A percentile compares a stretch with the other conserved stretches of the same genome.
Evolutionary conservation across 805 yeast genomes (phyloP).

Genomic region (Nakazawaea holstii): DNA sequence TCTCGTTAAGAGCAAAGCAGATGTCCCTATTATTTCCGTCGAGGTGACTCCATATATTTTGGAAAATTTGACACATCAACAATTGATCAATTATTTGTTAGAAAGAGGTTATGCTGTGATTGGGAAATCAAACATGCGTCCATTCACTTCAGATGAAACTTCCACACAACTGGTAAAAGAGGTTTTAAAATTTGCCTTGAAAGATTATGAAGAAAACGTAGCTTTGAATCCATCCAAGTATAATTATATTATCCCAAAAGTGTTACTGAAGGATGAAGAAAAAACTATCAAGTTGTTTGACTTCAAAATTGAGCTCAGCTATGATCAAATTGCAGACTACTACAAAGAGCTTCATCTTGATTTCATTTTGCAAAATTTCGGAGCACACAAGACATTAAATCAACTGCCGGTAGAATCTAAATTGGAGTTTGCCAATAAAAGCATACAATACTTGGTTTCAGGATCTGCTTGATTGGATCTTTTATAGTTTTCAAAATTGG

Average conservation of each 20-base stretch:
- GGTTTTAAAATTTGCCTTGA: not conserved
- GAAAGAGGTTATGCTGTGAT: slow-evolving; percentile 1
- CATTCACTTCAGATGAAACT: not conserved
- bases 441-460: not conserved
- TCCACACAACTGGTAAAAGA: not conserved
- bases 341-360: not conserved
- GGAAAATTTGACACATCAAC: slow-evolving; percentile 6
- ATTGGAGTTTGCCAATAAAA: not conserved
- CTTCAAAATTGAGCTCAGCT: not conserved
- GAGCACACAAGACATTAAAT: not conserved
- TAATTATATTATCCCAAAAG: not conserved
- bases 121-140: not conserved
- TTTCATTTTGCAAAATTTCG: not conserved
- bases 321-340: not conserved
- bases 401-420: not conserved
- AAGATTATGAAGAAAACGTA: not conserved
- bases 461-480: not conserved
- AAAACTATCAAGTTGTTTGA: not conserved
- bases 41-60: slow-evolving; percentile 3
- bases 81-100: not conserved
- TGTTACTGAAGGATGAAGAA: not conserved
- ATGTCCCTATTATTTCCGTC: slow-evolving; percentile 1
- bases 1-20: not conserved
- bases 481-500: not conserved
- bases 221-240: not conserved